phyloP scores from a whole-genome alignment of 177 flowering plant genomes.

The Telopea speciosissima region DNA sequence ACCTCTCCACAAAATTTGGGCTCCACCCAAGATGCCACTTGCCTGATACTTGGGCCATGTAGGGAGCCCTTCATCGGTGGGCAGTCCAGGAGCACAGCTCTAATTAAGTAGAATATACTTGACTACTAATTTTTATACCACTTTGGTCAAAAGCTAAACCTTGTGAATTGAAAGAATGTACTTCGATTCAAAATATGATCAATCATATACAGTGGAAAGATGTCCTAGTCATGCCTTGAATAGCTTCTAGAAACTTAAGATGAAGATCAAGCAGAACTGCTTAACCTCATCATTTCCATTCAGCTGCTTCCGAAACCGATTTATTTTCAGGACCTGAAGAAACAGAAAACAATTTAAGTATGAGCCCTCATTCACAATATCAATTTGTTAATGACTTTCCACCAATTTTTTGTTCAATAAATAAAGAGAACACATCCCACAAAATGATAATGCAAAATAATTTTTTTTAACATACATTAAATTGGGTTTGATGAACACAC shows the following conservation, averaged over 20 bases:
- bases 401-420: no score
- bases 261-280: neutral
- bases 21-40: no score
- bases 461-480: no score
- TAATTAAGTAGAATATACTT: neutral
- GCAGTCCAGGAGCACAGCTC: no score
- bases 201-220: neutral
- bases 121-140: neutral
- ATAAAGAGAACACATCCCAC: no score
- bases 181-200: neutral
- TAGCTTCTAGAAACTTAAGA: neutral
- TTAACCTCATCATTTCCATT: constrained; percentile 29
- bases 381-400: no score
- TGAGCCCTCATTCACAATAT: no score
- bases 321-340: constrained; percentile 20
- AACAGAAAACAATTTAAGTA: neutral
- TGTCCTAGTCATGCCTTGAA: neutral
- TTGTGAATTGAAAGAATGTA: neutral
- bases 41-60: no score
- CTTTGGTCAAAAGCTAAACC: neutral
- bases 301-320: constrained; percentile 25
- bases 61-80: no score
- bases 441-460: no score
- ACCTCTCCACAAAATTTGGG: no score
- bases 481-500: no score